Evolutionary conservation across 345 rosid genomes (phyloP).

Genomic region (Odontarrhena argentea): DNA sequence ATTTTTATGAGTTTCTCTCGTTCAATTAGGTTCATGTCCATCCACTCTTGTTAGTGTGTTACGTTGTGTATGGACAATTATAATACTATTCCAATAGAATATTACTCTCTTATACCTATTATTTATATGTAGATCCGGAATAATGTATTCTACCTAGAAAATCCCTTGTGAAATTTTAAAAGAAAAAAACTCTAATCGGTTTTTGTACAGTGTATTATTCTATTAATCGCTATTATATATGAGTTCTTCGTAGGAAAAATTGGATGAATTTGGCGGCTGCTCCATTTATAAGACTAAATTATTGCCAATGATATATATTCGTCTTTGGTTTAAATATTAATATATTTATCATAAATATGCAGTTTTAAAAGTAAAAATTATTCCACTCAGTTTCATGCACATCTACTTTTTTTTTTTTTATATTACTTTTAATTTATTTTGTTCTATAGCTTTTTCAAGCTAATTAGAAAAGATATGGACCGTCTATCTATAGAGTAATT

Average conservation of each 20-base stretch:
- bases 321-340: not conserved
- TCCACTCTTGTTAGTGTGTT: slow-evolving; percentile 33
- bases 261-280: slow-evolving; percentile 34
- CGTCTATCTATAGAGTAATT: no score
- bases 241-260: not conserved
- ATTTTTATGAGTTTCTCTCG: not conserved
- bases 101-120: slow-evolving; percentile 10
- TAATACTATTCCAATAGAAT: slow-evolving; percentile 19
- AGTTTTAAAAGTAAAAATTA: not conserved
- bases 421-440: no score
- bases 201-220: not conserved
- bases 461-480: no score
- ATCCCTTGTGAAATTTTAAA: not conserved
- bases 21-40: slow-evolving; percentile 35
- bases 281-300: slow-evolving; percentile 13
- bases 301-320: slow-evolving; percentile 19
- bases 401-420: no score
- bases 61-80: slow-evolving; percentile 16
- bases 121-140: not conserved
- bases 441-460: no score
- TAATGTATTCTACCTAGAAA: slow-evolving; percentile 6
- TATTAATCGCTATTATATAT: not conserved
- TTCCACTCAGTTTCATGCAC: no score
- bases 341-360: not conserved
- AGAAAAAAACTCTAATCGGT: not conserved